A percentile compares a stretch with the other conserved stretches of the same genome.
These are phyloP conservation scores for Rhododendron mucronatum DNA, from an alignment of 148 eudicot species.

Conservation along the genomic window DNA sequence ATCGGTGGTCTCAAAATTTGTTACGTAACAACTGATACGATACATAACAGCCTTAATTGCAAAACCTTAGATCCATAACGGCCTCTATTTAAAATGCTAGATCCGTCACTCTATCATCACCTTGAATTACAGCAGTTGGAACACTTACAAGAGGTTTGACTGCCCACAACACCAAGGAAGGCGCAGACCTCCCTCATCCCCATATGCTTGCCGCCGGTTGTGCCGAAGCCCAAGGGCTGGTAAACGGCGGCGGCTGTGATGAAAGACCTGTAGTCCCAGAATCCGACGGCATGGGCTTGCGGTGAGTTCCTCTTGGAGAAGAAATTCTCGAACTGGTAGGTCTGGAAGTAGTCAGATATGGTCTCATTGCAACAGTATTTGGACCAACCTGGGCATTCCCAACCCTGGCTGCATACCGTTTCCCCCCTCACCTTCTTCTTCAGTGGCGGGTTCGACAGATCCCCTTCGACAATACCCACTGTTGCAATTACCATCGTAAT, in stretches of 20 bases:
- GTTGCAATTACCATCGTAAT: background rate
- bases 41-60: too few species aligned
- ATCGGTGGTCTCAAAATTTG: background rate
- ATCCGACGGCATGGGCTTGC: constrained; percentile 77
- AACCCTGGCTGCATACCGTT: constrained; percentile 55
- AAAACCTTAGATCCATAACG: too few species aligned
- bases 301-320: constrained; percentile 78
- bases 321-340: constrained; percentile 79
- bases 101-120: background rate
- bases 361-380: constrained; percentile 72
- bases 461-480: constrained; percentile 14
- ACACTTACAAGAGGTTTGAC: constrained; percentile 75
- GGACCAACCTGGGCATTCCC: constrained; percentile 74
- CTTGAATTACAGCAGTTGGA: background rate
- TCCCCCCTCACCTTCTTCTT: constrained; percentile 58
- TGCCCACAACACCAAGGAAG: constrained; percentile 83
- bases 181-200: constrained; percentile 73
- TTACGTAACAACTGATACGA: too few species aligned
- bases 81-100: background rate
- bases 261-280: constrained; percentile 81
- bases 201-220: constrained; percentile 62
- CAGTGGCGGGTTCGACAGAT: constrained; percentile 22
- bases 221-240: constrained; percentile 78
- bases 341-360: constrained; percentile 66
- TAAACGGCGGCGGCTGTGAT: constrained; percentile 49